Conservation (phyloP, 2,329 filamentous ascomycete genomes). For the Ceratocystis papillata region DNA sequence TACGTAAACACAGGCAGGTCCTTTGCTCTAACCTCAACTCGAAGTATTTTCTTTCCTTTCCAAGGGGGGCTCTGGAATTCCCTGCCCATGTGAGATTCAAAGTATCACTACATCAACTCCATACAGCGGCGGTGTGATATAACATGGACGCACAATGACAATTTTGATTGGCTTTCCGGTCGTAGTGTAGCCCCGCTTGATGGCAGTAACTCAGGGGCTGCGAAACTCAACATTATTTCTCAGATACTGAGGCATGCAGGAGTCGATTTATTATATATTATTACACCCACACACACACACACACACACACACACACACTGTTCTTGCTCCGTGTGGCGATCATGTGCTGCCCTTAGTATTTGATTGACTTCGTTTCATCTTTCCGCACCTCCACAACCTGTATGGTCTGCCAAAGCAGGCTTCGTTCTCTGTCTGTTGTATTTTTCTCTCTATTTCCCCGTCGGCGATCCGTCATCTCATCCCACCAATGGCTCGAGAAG, state of each 20-base stretch:
- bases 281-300: neutral
- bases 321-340: neutral
- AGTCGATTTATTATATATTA: neutral
- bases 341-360: slow-evolving; percentile 2
- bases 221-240: neutral
- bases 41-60: too few species aligned
- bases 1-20: neutral
- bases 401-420: neutral
- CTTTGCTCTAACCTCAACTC: too few species aligned
- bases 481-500: neutral
- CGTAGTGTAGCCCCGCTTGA: neutral
- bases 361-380: slow-evolving; percentile 8
- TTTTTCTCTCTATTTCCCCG: neutral
- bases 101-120: too few species aligned
- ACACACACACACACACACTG: neutral
- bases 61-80: neutral
- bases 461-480: slow-evolving; percentile 13
- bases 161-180: slow-evolving; percentile 3
- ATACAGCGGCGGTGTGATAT: too few species aligned
- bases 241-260: neutral
- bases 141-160: neutral
- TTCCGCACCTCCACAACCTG: neutral
- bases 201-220: slow-evolving; percentile 8
- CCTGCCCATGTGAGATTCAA: neutral
- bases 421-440: too few species aligned